These are phyloP conservation scores for Fusarium sp. DNA, from an alignment of 2,329 filamentous ascomycete species.

Conservation along the genomic window DNA sequence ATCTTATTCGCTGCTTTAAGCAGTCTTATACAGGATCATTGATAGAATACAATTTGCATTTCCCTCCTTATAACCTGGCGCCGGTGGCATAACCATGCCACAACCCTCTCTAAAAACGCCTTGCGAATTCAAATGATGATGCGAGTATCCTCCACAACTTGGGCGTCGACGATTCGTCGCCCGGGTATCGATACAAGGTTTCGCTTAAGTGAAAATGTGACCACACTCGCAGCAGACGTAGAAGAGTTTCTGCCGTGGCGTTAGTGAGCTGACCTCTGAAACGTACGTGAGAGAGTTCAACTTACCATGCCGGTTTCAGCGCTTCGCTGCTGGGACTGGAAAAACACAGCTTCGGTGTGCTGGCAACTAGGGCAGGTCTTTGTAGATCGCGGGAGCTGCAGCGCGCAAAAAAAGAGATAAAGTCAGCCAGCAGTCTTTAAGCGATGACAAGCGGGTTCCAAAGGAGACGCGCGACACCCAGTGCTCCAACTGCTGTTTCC, in stretches of 20 bases:
- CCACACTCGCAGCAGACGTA: slow-evolving; percentile 95
- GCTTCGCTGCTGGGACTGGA: slow-evolving; percentile 97
- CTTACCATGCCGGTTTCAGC: slow-evolving; percentile 98
- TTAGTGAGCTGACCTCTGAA: neutral
- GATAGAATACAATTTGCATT: slow-evolving; percentile 30
- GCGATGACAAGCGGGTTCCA: slow-evolving; percentile 43
- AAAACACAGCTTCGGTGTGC: slow-evolving; percentile 93
- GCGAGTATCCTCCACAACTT: slow-evolving; percentile 30
- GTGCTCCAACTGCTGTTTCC: slow-evolving; percentile 39
- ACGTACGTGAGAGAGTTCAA: neutral
- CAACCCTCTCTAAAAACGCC: slow-evolving; percentile 36
- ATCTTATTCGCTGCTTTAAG: neutral
- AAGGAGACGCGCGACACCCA: slow-evolving; percentile 37
- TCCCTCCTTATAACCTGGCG: slow-evolving; percentile 20
- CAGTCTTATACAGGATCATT: slow-evolving; percentile 21
- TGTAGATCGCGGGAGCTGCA: slow-evolving; percentile 89
- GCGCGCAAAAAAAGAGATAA: slow-evolving; percentile 46
- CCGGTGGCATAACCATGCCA: slow-evolving; percentile 19
- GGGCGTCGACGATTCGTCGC: slow-evolving; percentile 15
- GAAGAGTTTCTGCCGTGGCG: slow-evolving; percentile 76
- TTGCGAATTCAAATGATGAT: slow-evolving; percentile 33
- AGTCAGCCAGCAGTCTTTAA: slow-evolving; percentile 55
- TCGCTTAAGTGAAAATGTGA: slow-evolving; percentile 76
- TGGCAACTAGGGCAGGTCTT: slow-evolving; percentile 86
- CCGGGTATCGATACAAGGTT: slow-evolving; percentile 39